Evolutionary conservation across 345 rosid genomes (phyloP).

Genomic region (Eucalyptus cladocalyx): DNA sequence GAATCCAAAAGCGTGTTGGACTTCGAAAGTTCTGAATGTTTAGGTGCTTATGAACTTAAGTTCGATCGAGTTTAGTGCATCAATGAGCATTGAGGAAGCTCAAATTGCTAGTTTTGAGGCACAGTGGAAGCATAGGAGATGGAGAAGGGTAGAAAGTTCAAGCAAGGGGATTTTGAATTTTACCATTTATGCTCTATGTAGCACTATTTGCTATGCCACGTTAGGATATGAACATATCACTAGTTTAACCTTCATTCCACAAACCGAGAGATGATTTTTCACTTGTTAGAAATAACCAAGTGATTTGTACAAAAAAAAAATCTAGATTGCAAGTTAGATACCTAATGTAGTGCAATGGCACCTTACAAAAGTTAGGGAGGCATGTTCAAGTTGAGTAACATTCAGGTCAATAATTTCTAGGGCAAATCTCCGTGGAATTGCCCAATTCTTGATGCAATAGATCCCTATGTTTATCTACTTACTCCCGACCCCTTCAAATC

Average conservation of each 20-base stretch:
- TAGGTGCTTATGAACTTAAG: neutral
- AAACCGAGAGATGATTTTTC: neutral
- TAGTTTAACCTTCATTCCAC: neutral
- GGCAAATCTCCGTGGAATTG: slow-evolving; percentile 6
- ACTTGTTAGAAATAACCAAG: neutral
- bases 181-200: neutral
- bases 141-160: neutral
- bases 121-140: neutral
- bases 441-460: neutral
- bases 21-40: neutral
- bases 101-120: neutral
- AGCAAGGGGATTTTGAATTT: neutral
- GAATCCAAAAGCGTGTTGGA: neutral
- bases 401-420: neutral
- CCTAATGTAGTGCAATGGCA: neutral
- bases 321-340: neutral
- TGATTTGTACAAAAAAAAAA: neutral
- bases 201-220: neutral
- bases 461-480: slow-evolving; percentile 12
- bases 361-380: neutral
- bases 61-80: neutral
- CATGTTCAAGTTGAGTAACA: slow-evolving; percentile 13
- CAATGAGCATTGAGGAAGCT: neutral
- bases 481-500: neutral
- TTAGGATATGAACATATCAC: neutral